Conservation (phyloP, 495 filamentous ascomycete species). For the Terfezia boudieri region DNA sequence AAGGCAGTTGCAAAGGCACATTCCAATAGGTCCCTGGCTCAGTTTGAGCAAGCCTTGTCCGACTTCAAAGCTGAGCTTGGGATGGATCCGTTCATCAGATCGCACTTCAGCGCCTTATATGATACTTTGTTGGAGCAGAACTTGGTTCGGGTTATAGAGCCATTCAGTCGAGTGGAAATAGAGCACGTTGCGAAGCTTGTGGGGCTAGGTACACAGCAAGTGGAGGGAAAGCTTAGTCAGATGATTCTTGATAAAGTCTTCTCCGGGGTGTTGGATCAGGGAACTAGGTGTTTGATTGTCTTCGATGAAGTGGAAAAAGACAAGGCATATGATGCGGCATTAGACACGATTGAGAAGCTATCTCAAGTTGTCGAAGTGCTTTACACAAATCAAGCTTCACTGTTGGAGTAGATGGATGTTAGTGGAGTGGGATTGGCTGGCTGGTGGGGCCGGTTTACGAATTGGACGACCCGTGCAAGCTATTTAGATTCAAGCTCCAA, state of each 20-base stretch:
- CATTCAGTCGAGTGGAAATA: slow-evolving; percentile 90
- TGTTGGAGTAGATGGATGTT: slow-evolving; percentile 49
- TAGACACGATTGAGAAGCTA: slow-evolving; percentile 90
- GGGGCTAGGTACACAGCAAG: slow-evolving; percentile 82
- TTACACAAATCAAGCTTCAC: slow-evolving; percentile 90
- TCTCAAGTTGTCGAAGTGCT: slow-evolving; percentile 93
- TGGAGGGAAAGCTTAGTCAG: slow-evolving; percentile 91
- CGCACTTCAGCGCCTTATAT: slow-evolving; percentile 81
- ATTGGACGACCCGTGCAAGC: too few relatives aligned
- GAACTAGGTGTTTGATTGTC: slow-evolving; percentile 88
- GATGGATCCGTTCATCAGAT: slow-evolving; percentile 80
- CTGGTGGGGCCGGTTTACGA: not conserved
- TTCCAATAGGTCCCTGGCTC: slow-evolving; percentile 77
- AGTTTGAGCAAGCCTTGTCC: slow-evolving; percentile 81
- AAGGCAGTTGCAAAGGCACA: slow-evolving; percentile 93
- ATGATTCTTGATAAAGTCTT: slow-evolving; percentile 99
- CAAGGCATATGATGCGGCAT: slow-evolving; percentile 76
- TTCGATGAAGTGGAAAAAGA: slow-evolving; percentile 88
- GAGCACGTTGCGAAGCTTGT: slow-evolving; percentile 93
- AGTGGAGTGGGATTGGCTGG: not conserved
- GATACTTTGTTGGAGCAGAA: slow-evolving; percentile 99
- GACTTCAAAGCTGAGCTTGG: slow-evolving; percentile 80
- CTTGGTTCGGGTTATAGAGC: slow-evolving; percentile 96
- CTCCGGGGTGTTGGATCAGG: slow-evolving; percentile 89
- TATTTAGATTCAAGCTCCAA: too few relatives aligned